Evolutionary conservation across 352 stramenopile species (phyloP), one percentile per base, ranked within the genome.

Genomic region (Phytopythium montanum): DNA sequence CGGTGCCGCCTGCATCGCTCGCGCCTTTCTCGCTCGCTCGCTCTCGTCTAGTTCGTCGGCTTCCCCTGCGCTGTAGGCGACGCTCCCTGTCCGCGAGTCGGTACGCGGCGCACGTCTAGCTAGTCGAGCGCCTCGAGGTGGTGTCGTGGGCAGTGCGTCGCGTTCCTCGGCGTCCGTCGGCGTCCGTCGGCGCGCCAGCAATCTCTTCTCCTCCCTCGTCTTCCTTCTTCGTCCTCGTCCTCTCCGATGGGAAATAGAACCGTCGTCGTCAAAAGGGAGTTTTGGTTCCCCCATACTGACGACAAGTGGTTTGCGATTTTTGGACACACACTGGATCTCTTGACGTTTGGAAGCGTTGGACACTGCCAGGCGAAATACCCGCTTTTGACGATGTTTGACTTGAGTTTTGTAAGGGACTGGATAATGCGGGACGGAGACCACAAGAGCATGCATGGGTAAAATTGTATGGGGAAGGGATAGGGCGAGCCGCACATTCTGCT

Each of bases 1-100:
- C 50, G 70, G 68, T 62, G 73, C 59, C 64, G 75, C 69, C 75
- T 83, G 65, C 75, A 91, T 81, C 69, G 67, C 77, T 33, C 41
- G 26, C 10, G 7, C 39, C 41, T 18, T 28, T 41, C 49, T 16
- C 21, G 12, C 33, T 28, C 28, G 12, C 31, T 10, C 50, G 26
- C 26, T 19, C 12, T 18, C 28, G 26, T 8, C 42, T 13, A 10
- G 23, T 5, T 6, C 25, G 12, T 48, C 41, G 18, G 18, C 39
- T 46, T 7, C 39, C 23, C 1, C 31, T 13, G 5, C 31, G 42
- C n/a, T n/a, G n/a, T n/a, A n/a, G n/a, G n/a, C 18, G 42, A 10
- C 42, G n/a, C 21, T 19, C 42, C 42, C 18, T 45, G 39, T 25
- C 6, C 19, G 36, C n/a, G 36, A 5, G n/a, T 42, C 10, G 23